Percentiles rank a stretch among this genome's conserved stretches.
These are phyloP conservation scores for Pogostemon cablin DNA, from an alignment of 257 asterid genomes.

Conservation along the genomic window DNA sequence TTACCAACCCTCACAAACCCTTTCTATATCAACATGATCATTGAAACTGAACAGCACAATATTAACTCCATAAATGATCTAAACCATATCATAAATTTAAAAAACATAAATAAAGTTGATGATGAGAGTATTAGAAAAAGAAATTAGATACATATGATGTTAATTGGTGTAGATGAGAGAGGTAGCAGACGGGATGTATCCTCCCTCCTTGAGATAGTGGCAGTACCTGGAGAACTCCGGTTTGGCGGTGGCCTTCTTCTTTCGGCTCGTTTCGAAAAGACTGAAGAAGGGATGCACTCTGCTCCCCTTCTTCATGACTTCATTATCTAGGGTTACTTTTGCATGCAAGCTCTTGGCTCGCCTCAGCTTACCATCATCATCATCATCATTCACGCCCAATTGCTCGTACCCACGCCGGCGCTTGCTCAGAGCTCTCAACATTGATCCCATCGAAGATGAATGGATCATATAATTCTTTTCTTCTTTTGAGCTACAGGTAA, in stretches of 20 bases:
- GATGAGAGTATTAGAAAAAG: too few relatives aligned
- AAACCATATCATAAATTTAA: too few relatives aligned
- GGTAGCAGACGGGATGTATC: constrained; percentile 18
- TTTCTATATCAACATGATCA: too few relatives aligned
- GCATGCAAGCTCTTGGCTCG: constrained; percentile 54
- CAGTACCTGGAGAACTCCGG: constrained; percentile 80
- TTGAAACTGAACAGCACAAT: too few relatives aligned
- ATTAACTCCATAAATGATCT: too few relatives aligned
- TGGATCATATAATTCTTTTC: too few relatives aligned
- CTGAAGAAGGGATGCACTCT: constrained; percentile 60
- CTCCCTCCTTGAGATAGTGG: constrained; percentile 78
- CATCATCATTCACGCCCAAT: constrained; percentile 24
- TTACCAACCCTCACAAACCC: too few relatives aligned
- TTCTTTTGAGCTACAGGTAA: too few relatives aligned
- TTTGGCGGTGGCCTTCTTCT: constrained; percentile 62
- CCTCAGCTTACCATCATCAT: constrained; percentile 39
- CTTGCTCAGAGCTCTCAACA: constrained; percentile 70
- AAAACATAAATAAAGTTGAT: too few relatives aligned
- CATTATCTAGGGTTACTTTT: constrained; percentile 27
- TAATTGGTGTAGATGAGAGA: too few relatives aligned
- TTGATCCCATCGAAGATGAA: constrained; percentile 19
- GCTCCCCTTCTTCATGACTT: constrained; percentile 42
- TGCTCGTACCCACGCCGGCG: constrained; percentile 52
- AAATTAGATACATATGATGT: too few relatives aligned
- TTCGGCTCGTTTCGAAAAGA: constrained; percentile 47